phyloP scores from a whole-genome alignment of 2,329 filamentous ascomycete species.

The Pseudogymnoascus sp. region DNA sequence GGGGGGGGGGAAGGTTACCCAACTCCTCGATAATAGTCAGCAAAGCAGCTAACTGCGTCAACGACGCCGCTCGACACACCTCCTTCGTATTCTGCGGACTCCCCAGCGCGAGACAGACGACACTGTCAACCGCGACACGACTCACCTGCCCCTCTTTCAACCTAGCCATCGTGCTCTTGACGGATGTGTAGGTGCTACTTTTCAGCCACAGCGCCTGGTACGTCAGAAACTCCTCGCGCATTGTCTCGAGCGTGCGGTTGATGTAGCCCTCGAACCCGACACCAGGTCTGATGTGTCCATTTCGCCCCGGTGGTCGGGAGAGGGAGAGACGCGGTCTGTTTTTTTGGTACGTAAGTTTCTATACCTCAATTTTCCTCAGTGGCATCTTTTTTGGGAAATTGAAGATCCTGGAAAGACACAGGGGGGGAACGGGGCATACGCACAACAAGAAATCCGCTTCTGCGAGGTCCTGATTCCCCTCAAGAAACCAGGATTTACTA shows the following conservation, averaged over 20 bases:
- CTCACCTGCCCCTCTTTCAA: background rate
- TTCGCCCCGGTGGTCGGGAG: background rate
- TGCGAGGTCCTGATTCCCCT: background rate
- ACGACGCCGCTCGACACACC: conserved; percentile 24
- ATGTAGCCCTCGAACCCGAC: conserved; percentile 16
- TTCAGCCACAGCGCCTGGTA: conserved; percentile 24
- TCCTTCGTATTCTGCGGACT: conserved; percentile 25
- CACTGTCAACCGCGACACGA: conserved; percentile 17
- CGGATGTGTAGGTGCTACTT: conserved; percentile 14
- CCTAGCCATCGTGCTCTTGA: conserved; percentile 12
- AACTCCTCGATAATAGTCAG: conserved; percentile 21
- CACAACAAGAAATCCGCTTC: background rate
- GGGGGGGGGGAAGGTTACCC: conserved; percentile 4
- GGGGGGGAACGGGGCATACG: background rate
- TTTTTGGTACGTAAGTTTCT: background rate
- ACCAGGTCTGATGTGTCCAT: background rate
- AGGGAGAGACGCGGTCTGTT: background rate
- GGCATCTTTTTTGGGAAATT: no score
- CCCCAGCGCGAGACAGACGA: conserved; percentile 27
- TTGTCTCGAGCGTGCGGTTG: conserved; percentile 23
- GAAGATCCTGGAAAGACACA: no score
- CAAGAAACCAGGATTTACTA: background rate
- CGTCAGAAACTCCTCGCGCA: conserved; percentile 21
- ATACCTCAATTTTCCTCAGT: no score
- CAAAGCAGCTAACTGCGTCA: conserved; percentile 27